A percentile compares a stretch with the other conserved stretches of the same genome.
Conservation (phyloP, 192 early-diverging fungal genomes). For the Coemansia sp. region DNA sequence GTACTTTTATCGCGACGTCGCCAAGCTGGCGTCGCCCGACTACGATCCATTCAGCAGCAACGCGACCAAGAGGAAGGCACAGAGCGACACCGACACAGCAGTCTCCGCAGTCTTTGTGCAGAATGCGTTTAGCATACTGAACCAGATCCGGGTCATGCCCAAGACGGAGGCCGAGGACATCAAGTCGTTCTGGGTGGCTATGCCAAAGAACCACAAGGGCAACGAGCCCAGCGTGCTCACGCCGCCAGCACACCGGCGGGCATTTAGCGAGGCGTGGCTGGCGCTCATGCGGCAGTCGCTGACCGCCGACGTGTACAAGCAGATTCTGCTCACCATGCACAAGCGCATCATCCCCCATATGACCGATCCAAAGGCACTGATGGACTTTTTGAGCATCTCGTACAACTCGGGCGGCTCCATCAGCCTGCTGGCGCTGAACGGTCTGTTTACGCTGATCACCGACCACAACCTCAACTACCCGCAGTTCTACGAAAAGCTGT, state of each 20-base stretch:
- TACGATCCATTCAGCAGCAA: conserved; percentile 36
- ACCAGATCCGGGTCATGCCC: conserved; percentile 55
- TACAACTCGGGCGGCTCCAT: conserved; percentile 85
- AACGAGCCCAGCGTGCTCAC: conserved; percentile 28
- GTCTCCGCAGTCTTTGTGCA: conserved; percentile 44
- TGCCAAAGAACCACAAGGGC: conserved; percentile 1
- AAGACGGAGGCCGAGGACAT: conserved; percentile 44
- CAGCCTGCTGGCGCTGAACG: conserved; percentile 90
- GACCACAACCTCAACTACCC: conserved; percentile 97
- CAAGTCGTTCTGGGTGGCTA: conserved; percentile 56
- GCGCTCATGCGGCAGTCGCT: conserved; percentile 66
- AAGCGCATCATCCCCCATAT: conserved; percentile 86
- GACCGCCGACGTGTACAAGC: conserved; percentile 69
- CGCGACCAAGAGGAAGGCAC: neutral
- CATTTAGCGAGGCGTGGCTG: conserved; percentile 79
- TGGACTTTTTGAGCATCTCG: conserved; percentile 89
- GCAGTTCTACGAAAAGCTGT: conserved; percentile 95
- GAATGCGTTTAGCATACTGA: conserved; percentile 59
- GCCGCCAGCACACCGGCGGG: conserved; percentile 57
- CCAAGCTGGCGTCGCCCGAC: conserved; percentile 33
- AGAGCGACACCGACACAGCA: conserved; percentile 10
- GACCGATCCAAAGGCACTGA: conserved; percentile 67
- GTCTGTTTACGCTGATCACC: conserved; percentile 90
- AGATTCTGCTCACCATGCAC: conserved; percentile 76
- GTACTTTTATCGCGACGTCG: conserved; percentile 69